phyloP scores from a whole-genome alignment of 177 flowering plant species.

The Tripterygium wilfordii region DNA sequence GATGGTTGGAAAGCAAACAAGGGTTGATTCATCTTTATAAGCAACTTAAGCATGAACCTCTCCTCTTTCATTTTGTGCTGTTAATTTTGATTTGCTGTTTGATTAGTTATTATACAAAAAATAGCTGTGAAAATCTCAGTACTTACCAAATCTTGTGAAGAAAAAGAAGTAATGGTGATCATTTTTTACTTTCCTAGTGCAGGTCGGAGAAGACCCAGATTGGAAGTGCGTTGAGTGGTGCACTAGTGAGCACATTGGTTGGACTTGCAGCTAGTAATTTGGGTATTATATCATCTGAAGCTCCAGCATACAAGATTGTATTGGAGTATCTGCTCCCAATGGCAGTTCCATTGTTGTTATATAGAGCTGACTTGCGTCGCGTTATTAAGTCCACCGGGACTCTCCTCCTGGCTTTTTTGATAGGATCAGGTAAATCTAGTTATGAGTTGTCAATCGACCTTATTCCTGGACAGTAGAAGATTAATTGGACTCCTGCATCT shows the following conservation, averaged over 20 bases:
- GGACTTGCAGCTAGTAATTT: conserved; percentile 83
- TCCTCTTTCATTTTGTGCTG: not conserved
- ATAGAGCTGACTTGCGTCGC: conserved; percentile 70
- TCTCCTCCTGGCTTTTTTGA: conserved; percentile 67
- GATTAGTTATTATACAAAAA: no score
- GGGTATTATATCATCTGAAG: conserved; percentile 58
- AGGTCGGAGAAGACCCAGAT: conserved; percentile 88
- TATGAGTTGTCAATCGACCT: no score
- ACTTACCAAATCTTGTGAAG: no score
- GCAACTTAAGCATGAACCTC: no score
- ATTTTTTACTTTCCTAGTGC: no score
- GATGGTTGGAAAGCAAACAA: no score
- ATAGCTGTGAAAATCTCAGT: no score
- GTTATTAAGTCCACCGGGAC: conserved; percentile 66
- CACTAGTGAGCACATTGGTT: conserved; percentile 71
- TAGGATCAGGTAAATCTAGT: conserved; percentile 98
- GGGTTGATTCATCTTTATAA: no score
- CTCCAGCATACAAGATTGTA: conserved; percentile 59
- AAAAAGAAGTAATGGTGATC: no score
- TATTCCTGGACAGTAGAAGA: no score
- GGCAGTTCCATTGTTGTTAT: conserved; percentile 66
- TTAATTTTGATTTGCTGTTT: conserved; percentile 1
- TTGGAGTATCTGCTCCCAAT: conserved; percentile 63
- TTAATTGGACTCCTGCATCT: no score
- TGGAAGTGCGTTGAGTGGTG: conserved; percentile 70